These are phyloP conservation scores for Yarrowia yakushimensis DNA, from an alignment of 805 yeast genomes.

Conservation along the genomic window DNA sequence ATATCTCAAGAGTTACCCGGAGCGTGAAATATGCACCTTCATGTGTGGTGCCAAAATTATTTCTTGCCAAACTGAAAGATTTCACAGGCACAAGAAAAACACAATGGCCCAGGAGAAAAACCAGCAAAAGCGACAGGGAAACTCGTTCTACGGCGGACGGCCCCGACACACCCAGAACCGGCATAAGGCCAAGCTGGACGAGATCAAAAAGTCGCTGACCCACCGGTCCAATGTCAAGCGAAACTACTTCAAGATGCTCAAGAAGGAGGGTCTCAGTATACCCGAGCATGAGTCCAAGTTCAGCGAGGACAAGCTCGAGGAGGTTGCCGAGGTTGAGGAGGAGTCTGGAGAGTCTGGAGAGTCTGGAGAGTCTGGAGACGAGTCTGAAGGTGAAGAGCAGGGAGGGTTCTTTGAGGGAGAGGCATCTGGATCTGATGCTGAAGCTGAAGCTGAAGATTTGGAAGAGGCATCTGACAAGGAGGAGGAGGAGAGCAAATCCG, in stretches of 20 bases:
- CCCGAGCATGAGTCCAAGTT: conserved; percentile 42
- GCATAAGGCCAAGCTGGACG: conserved; percentile 41
- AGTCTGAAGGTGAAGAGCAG: neutral
- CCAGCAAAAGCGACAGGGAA: conserved; percentile 7
- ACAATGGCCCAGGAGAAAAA: conserved; percentile 4
- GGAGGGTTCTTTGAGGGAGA: conserved; percentile 11
- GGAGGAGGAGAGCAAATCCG: conserved; percentile 19
- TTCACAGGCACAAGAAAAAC: neutral
- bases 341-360: conserved; percentile 24
- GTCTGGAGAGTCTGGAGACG: neutral
- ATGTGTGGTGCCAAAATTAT: conserved; percentile 13
- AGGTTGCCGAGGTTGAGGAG: neutral
- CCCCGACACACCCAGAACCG: conserved; percentile 22
- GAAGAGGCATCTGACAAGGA: conserved; percentile 9
- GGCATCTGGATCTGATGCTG: neutral
- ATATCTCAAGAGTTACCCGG: neutral
- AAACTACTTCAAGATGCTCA: conserved; percentile 73
- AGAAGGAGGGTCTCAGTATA: conserved; percentile 60
- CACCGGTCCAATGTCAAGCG: conserved; percentile 80
- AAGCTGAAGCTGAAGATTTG: conserved; percentile 9
- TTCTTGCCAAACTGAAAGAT: neutral
- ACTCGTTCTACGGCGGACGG: conserved; percentile 19
- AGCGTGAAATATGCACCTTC: conserved; percentile 5
- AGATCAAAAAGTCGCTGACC: conserved; percentile 70
- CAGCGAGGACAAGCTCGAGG: conserved; percentile 15